Base-by-base conservation (phyloP, 495 filamentous ascomycete genomes). In the Tetracladium setigerum region DNA sequence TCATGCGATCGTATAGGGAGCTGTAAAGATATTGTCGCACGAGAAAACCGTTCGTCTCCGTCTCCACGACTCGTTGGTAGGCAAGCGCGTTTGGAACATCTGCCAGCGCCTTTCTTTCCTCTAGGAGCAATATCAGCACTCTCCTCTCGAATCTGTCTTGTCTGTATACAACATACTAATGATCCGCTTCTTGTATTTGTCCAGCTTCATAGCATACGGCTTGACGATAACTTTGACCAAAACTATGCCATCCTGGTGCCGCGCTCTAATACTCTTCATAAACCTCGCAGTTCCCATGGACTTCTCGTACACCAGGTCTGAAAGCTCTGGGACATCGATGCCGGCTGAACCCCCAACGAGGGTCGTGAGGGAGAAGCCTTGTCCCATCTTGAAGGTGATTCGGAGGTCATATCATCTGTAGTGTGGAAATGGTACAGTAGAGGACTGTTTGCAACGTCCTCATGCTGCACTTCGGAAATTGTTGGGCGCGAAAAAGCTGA, bases 11-110 rank as follows among this genome's bases (percentile, higher is more conserved):
- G 70, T 99, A 99, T 13, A 99, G 76, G 30, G 89, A 95, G 74
- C 86, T 95, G 65, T 96, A 88, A 52, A 95, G 78, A 65, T 85
- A 97, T 62, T 97, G 94, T 41, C 94, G 83, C n/a, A 96, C 86
- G 40, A 99, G 79, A 63, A 91, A 96, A 39, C 89, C 94, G 59
- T 88, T 87, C 7, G 79, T 89, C 43, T 84, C 77, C 4, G 94
- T 97, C 61, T 97, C 91, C 47, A 96, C 68, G 40, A 94, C 79
- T 35, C 87, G 81, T 57, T 95, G 84, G 69, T 95, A 95, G 47
- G 82, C 81, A 46, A 97, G 69, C 39, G 89, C 91, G 67, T 99
- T 99, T 15, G 89, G 87, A 11, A 97, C 80, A 55, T 89, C 86
- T 42, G 78, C 71, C 19, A 99, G 71, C 40, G 81, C 69, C 56